phyloP scores from a whole-genome alignment of 768 basidiomycete genomes.

The Suillus placidus region DNA sequence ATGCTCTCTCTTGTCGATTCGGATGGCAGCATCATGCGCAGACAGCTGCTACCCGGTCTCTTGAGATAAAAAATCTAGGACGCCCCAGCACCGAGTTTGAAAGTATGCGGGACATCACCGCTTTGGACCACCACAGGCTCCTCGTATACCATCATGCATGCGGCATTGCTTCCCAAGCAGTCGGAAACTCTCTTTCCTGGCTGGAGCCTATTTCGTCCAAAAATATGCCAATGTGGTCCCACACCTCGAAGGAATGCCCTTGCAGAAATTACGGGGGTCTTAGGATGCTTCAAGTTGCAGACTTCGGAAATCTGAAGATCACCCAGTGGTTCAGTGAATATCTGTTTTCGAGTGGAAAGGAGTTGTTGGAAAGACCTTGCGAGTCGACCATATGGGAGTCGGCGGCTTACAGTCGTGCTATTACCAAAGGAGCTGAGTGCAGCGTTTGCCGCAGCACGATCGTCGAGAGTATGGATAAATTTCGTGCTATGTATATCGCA shows the following conservation, averaged over 20 bases:
- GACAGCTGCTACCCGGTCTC: conserved; percentile 25
- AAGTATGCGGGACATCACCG: conserved; percentile 46
- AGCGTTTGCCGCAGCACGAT: not conserved
- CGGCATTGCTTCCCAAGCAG: conserved; percentile 21
- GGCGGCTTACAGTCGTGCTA: not conserved
- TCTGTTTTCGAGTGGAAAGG: conserved; percentile 7
- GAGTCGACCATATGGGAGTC: not conserved
- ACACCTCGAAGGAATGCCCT: too few relatives aligned
- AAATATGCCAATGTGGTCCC: too few relatives aligned
- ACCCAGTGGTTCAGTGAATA: conserved; percentile 9
- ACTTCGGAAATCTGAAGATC: not conserved
- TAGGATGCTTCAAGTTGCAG: not conserved
- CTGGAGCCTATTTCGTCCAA: too few relatives aligned
- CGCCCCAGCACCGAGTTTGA: conserved; percentile 25
- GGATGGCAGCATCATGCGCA: conserved; percentile 22
- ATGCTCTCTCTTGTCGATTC: conserved; percentile 31
- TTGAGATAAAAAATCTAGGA: conserved; percentile 15
- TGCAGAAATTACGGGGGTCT: not conserved
- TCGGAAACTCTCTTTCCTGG: not conserved
- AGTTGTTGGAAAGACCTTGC: conserved; percentile 10
- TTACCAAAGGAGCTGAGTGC: not conserved
- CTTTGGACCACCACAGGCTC: conserved; percentile 43
- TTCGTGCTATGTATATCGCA: not conserved
- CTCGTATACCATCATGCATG: conserved; percentile 45
- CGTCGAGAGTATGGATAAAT: not conserved